phyloP scores from a whole-genome alignment of 2,329 filamentous ascomycete genomes.

The Fusarium sp. region DNA sequence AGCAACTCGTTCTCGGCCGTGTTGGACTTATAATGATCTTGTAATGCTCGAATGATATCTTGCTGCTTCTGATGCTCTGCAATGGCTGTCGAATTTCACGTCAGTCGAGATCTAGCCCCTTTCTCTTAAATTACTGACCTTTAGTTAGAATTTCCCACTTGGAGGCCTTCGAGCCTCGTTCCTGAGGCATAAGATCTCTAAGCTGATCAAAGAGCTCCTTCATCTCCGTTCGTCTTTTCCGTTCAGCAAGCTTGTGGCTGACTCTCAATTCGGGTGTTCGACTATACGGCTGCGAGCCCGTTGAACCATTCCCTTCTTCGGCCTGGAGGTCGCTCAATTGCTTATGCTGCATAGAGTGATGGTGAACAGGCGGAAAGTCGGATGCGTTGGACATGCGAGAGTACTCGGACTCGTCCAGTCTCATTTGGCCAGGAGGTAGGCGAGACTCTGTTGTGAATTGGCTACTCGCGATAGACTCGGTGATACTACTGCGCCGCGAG shows the following conservation, averaged over 20 bases:
- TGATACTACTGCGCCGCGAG: conserved; percentile 78
- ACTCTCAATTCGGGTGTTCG: conserved; percentile 82
- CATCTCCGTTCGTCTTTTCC: conserved; percentile 87
- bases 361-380: conserved; percentile 71
- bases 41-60: conserved; percentile 58
- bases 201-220: conserved; percentile 86
- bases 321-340: conserved; percentile 73
- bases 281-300: conserved; percentile 78
- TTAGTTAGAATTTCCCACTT: conserved; percentile 92
- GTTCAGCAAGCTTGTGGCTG: conserved; percentile 85
- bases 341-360: conserved; percentile 80
- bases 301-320: conserved; percentile 61
- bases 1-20: conserved; percentile 58
- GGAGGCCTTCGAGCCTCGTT: conserved; percentile 83
- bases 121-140: conserved; percentile 60
- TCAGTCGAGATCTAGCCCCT: conserved; percentile 15
- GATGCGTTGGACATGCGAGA: conserved; percentile 60
- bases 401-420: conserved; percentile 72
- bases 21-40: conserved; percentile 54
- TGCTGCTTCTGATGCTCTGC: conserved; percentile 66
- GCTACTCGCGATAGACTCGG: conserved; percentile 81
- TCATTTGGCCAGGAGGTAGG: conserved; percentile 75
- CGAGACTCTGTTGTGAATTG: conserved; percentile 80
- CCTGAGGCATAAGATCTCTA: conserved; percentile 80
- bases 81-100: conserved; percentile 58